Evolutionary conservation across 176 grass and related monocot genomes (phyloP), one percentile per base, ranked within the genome.

Genomic region (Luzula sylvatica): DNA sequence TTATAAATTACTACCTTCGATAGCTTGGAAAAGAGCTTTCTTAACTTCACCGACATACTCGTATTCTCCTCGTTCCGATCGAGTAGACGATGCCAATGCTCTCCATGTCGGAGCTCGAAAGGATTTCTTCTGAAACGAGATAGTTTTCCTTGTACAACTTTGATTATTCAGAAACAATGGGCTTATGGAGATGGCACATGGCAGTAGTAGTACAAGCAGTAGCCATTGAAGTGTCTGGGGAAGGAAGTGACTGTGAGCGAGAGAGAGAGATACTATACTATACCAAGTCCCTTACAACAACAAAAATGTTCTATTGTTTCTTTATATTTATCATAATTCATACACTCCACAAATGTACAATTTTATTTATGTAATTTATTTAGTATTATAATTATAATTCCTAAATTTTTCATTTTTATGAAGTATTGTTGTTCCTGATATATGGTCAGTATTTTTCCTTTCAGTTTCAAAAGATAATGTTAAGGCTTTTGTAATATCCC

Each of bases 1-100:
- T 44, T 44, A 44, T 60, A 39, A 42, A 22, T 42, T 43, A 15
- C 5, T 14, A 78, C 81, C 81, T 19, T 78, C 56, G 5, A 93
- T 32, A 21, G 81, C 70, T 3, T 52, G 45, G 49, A 68, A 72
- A 39, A 93, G 61, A 57, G 68, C 76, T 11, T 19, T 64, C 56
- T 86, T 93, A 5, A 63, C 39, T 7, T 81, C 81, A 65, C 23
- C 53, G 2, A 53, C 52, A 7, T 38, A 42, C 63, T 58, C 44
- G 21, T 53, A 27, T 4, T 25, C 66, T n/a, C 39, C 57, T 26
- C 15, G 7, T 67, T 52, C 26, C n/a, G 42, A 11, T 35, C 13
- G 38, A 54, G 0, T 65, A 51, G 15, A 12, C n/a, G n/a, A n/a
- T 59, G 58, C 56, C 65, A 59, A 18, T 65, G 68, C 73, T 55